Percentiles rank a stretch among this genome's conserved stretches.
Evolutionary conservation across 768 basidiomycete species (phyloP).

Genomic region (Crepidotus variabilis): DNA sequence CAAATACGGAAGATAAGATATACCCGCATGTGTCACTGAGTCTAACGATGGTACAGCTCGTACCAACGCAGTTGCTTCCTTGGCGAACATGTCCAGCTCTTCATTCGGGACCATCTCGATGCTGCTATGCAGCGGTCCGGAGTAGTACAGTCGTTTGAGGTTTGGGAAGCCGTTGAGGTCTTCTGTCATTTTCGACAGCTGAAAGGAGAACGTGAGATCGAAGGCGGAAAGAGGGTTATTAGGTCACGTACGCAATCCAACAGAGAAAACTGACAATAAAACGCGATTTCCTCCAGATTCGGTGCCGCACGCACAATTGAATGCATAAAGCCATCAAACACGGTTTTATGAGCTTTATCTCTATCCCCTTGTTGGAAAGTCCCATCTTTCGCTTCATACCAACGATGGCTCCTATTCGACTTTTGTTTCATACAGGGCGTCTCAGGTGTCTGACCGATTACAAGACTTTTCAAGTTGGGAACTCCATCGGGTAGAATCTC

Average conservation of each 20-base stretch:
- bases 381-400: slow-evolving; percentile 13
- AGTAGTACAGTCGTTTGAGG: too few relatives aligned
- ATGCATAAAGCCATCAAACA: slow-evolving; percentile 9
- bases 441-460: slow-evolving; percentile 4
- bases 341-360: not conserved
- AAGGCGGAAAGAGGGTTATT: not conserved
- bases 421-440: not conserved
- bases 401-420: slow-evolving; percentile 8
- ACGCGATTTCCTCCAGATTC: slow-evolving; percentile 8
- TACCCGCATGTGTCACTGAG: not conserved
- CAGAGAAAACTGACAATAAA: not conserved
- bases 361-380: not conserved
- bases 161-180: too few relatives aligned
- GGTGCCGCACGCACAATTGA: slow-evolving; percentile 10
- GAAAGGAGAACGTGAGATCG: not conserved
- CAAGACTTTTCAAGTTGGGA: slow-evolving; percentile 10
- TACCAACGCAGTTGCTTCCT: not conserved
- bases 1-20: not conserved
- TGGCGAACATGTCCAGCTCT: not conserved
- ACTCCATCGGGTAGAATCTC: slow-evolving; percentile 11
- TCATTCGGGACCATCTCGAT: too few relatives aligned
- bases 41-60: not conserved
- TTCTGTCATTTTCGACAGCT: not conserved
- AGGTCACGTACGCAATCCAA: not conserved
- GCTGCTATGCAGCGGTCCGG: too few relatives aligned